These are phyloP conservation scores for Curvularia hawaiiensis DNA, from an alignment of 2,329 filamentous ascomycete genomes.

Conservation along the genomic window DNA sequence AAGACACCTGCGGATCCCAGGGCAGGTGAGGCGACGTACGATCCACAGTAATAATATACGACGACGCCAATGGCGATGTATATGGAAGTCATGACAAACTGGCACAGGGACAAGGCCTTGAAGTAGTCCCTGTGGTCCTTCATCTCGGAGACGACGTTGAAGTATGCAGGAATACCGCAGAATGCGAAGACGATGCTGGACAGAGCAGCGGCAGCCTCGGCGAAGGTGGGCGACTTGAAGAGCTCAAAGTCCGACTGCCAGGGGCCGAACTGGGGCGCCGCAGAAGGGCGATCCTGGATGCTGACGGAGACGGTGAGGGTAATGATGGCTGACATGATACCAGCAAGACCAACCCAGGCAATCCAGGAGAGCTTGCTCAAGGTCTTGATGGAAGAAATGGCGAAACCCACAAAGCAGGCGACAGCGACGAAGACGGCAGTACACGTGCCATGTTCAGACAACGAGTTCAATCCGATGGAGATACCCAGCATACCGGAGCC, in stretches of 20 bases:
- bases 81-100: slow-evolving; percentile 62
- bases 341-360: slow-evolving; percentile 31
- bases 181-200: slow-evolving; percentile 34
- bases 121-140: slow-evolving; percentile 64
- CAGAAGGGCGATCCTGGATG: slow-evolving; percentile 30
- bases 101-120: slow-evolving; percentile 62
- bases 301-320: slow-evolving; percentile 35
- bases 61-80: slow-evolving; percentile 70
- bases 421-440: slow-evolving; percentile 68
- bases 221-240: slow-evolving; percentile 20
- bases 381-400: slow-evolving; percentile 51
- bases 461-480: slow-evolving; percentile 43
- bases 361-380: slow-evolving; percentile 32
- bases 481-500: slow-evolving; percentile 69
- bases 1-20: slow-evolving; percentile 64
- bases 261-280: slow-evolving; percentile 28
- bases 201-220: slow-evolving; percentile 27
- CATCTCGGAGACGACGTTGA: slow-evolving; percentile 69
- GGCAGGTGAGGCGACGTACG: slow-evolving; percentile 66
- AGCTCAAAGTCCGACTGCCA: slow-evolving; percentile 31
- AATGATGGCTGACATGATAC: slow-evolving; percentile 29
- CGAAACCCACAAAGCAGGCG: slow-evolving; percentile 61
- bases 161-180: slow-evolving; percentile 68
- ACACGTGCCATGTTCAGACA: slow-evolving; percentile 67
- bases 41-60: slow-evolving; percentile 70